A percentile compares a stretch with the other conserved stretches of the same genome.
Evolutionary conservation across 371 early-diverging fungal genomes (phyloP).

Genomic region (Mucor racemosus): DNA sequence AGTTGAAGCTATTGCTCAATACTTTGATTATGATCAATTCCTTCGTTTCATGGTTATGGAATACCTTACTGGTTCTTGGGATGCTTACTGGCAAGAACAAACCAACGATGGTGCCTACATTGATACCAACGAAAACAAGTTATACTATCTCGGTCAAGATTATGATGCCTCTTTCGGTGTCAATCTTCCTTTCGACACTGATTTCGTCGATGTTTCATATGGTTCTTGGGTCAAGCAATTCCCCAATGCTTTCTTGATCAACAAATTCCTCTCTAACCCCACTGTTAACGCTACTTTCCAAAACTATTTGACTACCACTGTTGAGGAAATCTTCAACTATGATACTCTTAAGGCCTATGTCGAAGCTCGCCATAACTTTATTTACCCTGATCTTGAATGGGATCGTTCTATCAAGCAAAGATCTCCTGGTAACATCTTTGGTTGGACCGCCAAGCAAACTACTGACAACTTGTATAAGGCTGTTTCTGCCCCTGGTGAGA

Average conservation of each 20-base stretch:
- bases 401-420: conserved; percentile 58
- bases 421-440: conserved; percentile 60
- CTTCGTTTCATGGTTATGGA: conserved; percentile 65
- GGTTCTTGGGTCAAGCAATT: conserved; percentile 36
- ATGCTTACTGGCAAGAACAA: conserved; percentile 62
- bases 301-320: conserved; percentile 50
- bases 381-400: conserved; percentile 57
- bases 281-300: conserved; percentile 41
- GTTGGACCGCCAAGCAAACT: conserved; percentile 53
- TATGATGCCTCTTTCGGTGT: conserved; percentile 66
- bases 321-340: conserved; percentile 53
- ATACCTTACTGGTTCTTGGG: conserved; percentile 62
- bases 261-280: conserved; percentile 52
- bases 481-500: conserved; percentile 37
- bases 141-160: conserved; percentile 59
- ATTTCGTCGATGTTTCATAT: conserved; percentile 44
- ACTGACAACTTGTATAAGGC: conserved; percentile 45
- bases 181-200: conserved; percentile 41
- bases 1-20: conserved; percentile 36
- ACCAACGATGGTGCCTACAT: conserved; percentile 64
- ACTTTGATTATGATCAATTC: conserved; percentile 53
- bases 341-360: conserved; percentile 49
- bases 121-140: conserved; percentile 40
- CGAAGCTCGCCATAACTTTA: conserved; percentile 52
- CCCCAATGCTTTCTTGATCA: conserved; percentile 54